Evolutionary conservation across 192 early-diverging fungal genomes (phyloP), one percentile per base, ranked within the genome.

Genomic region (Coemansia sp.): DNA sequence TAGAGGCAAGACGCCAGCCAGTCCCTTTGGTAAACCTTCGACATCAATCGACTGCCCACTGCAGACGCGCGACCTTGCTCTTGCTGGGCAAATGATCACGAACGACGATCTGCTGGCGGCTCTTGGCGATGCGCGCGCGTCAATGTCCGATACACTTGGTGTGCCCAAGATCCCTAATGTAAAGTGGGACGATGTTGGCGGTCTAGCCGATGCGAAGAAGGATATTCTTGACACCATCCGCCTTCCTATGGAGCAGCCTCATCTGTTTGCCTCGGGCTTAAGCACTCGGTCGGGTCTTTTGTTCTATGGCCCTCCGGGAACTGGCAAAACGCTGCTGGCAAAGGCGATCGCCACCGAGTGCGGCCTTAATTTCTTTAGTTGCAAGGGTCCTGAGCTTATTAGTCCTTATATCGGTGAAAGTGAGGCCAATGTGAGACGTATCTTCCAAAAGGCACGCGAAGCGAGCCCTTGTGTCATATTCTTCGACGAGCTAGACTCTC

Each of bases 321-420:
- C 97, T 0, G 98, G 98, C 52, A 99, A 99, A 72, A 99, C 98
- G 5, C 79, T 99, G 45, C 88, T 99, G 20, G 98, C 98, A 37
- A 99, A 99, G 81, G 98, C 98, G 2, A 94, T 99, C 65, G 98
- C 98, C 0, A 98, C 98, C 17, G 95, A 93, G 2, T 96, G 97
- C 77, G 91, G 93, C 6, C 90, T 99, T 38, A 99, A 99, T 83
- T 99, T 99, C 70, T 91, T 99, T 67, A 96, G 94, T 28, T 95
- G 98, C 64, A 99, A 99, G 82, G 98, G 98, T 1, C 98, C 98
- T 5, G 96, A 99, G 67, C 82, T 99, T 28, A 84, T 98, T n/a
- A 98, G 96, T 82, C 95, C 97, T 90, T 99, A 99, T 73, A 96
- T 99, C 78, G 98, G 98, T 69, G 98, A 99, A 80, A 96, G 95